Evolutionary conservation across 257 asterid species (phyloP), one percentile per base, ranked within the genome.

Genomic region (Gardenia jasminoides): DNA sequence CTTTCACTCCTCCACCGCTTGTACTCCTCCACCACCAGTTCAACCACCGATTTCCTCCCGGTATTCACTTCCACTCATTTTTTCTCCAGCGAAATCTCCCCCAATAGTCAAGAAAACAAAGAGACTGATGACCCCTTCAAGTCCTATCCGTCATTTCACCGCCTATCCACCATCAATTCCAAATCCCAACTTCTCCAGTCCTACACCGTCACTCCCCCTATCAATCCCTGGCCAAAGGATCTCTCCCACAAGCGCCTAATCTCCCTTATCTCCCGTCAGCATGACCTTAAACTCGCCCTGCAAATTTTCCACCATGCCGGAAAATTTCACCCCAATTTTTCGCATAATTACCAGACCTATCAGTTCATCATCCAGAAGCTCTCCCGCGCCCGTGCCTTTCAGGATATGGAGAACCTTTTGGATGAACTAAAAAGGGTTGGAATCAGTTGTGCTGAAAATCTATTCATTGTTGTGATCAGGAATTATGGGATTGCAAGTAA

Each of bases 221-320:
- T 95, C 85, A 89, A 92, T 76, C 96, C 98, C 59, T 95, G 99
- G 98, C 99, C 98, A 31, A 89, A 80, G 65, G 80, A 78, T 12
- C 97, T 92, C 74, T 84, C 91, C 80, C 88, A 85, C 48, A 92
- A 92, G 72, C 89, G 86, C 78, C 93, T 93, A 31, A 79, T 88
- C 86, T 79, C 92, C 74, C 82, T 93, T 65, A 78, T 91, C 85
- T 81, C 87, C 80, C 78, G 81, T 74, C 98, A 92, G 84, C 96
- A 87, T 64, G 89, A 91, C 80, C 84, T 90, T 67, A 96, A 89
- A 67, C 91, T 93, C 3, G 91, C 98, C 77, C 86, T 94, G 83
- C 96, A 88, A 77, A 91, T 93, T 52, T 94, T 94, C 86, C 84
- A 94, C 83, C 90, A 88, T 70, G 96, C 98, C 33, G 95, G 88